Conservation (phyloP, 2,329 filamentous ascomycete genomes). For the Periconia macrospinosa region DNA sequence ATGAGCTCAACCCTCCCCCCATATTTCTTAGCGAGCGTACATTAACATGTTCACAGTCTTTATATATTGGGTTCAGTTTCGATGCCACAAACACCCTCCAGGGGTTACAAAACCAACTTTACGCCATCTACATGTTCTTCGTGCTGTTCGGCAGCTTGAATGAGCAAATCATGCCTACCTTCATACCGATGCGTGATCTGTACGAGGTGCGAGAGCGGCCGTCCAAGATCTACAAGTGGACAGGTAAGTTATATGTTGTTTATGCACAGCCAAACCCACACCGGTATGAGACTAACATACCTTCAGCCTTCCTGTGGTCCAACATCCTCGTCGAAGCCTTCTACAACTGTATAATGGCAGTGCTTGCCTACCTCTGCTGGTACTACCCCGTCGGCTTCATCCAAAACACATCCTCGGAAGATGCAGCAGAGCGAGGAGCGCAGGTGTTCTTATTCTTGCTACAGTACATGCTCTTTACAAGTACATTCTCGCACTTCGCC, state of each 20-base stretch:
- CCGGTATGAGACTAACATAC: neutral
- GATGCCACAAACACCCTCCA: constrained; percentile 68
- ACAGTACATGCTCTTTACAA: constrained; percentile 76
- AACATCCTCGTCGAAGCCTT: constrained; percentile 80
- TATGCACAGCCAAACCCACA: constrained; percentile 37
- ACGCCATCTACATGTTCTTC: constrained; percentile 74
- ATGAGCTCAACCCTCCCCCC: neutral
- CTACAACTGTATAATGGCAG: constrained; percentile 71
- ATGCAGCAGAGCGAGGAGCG: constrained; percentile 66
- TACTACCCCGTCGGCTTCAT: constrained; percentile 81
- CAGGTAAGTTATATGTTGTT: constrained; percentile 45
- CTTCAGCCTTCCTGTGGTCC: constrained; percentile 48
- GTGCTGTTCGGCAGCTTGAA: constrained; percentile 76
- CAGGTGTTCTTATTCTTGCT: constrained; percentile 78
- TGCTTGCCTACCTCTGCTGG: constrained; percentile 73
- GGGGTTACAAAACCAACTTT: constrained; percentile 80
- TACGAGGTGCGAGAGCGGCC: constrained; percentile 84
- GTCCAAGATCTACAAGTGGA: constrained; percentile 79
- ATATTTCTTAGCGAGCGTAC: neutral
- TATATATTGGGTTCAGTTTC: constrained; percentile 81
- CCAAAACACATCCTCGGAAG: constrained; percentile 62
- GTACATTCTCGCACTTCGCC: constrained; percentile 78
- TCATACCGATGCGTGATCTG: constrained; percentile 73
- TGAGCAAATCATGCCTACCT: constrained; percentile 78
- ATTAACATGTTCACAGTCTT: constrained; percentile 14